Evolutionary conservation across 768 basidiomycete genomes (phyloP).

Genomic region (Phanerochaete carnosa): DNA sequence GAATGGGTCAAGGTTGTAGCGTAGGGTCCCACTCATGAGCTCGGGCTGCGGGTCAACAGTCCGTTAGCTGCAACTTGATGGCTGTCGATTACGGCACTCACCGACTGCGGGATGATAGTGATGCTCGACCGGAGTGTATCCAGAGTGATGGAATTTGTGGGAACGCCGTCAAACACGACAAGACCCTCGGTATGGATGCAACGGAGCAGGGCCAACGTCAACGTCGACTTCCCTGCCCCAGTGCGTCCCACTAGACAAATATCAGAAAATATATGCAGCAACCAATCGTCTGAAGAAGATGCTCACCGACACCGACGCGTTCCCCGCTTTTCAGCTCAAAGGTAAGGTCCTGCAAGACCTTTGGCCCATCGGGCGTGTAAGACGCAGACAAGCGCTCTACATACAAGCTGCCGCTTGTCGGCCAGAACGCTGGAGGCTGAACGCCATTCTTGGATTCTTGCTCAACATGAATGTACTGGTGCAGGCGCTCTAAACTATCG

Average conservation of each 20-base stretch:
- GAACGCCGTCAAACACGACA: conserved; percentile 48
- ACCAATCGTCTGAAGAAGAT: background rate
- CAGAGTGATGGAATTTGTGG: conserved; percentile 45
- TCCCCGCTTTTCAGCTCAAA: conserved; percentile 53
- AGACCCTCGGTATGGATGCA: conserved; percentile 52
- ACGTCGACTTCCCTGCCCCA: conserved; percentile 47
- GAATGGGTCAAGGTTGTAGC: conserved; percentile 50
- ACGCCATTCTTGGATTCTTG: conserved; percentile 41
- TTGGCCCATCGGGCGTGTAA: conserved; percentile 48
- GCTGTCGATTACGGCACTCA: conserved; percentile 22
- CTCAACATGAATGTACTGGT: conserved; percentile 52
- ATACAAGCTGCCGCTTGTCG: conserved; percentile 47
- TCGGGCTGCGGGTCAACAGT: conserved; percentile 40
- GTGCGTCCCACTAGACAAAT: conserved; percentile 47
- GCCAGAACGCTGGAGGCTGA: conserved; percentile 62
- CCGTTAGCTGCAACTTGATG: conserved; percentile 19
- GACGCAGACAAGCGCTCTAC: conserved; percentile 51
- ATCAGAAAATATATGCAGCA: background rate
- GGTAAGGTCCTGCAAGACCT: conserved; percentile 49
- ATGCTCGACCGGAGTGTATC: conserved; percentile 48
- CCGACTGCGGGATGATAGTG: conserved; percentile 57
- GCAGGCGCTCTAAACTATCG: conserved; percentile 44
- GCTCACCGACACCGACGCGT: conserved; percentile 48
- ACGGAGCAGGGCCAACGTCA: conserved; percentile 51
- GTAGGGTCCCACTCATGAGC: conserved; percentile 40